Evolutionary conservation across 345 rosid species (phyloP), one percentile per base, ranked within the genome.

Genomic region (Populus nigra): DNA sequence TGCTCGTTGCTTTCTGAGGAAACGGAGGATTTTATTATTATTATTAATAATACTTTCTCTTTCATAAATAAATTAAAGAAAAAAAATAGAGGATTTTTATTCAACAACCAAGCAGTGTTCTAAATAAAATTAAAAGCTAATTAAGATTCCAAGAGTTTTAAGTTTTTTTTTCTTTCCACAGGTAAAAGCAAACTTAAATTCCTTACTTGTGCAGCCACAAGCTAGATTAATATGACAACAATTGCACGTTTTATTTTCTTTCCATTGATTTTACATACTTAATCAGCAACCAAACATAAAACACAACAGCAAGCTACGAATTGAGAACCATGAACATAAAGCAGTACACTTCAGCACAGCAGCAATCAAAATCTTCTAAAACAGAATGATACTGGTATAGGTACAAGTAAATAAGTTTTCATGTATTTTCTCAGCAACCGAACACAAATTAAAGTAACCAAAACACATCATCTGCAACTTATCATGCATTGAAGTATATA

Each of bases 361-460:
- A 15, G 50, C 11, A 47, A 47, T 47, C 18, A 47, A 13, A 47
- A 47, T 12, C 50, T 47, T 45, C 50, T 15, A 15, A 13, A 47
- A 13, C 50, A 15, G 50, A 47, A 47, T 47, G 50, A 47, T 47
- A 5, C 17, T 47, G 15, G 18, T 15, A 4, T 13, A 15, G 50
- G 17, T 13, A 39, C 10, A 39, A 7, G 10, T 39, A 45, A 45
- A 45, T 45, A 45, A 45, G 50, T 22, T 72, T 43, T 35, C n/a
- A 38, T 13, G 8, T 62, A 66, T 31, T 47, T 67, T 25, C 63
- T 73, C 76, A 74, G 70, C 73, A 79, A 62, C 55, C 76, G 79
- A 85, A 74, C 82, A 71, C 13, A 53, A n/a, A n/a, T 18, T 38
- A 57, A 1, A 73, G 49, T 12, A 31, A 13, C 18, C 6, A 13